Evolutionary conservation across 2,329 filamentous ascomycete genomes (phyloP), one percentile per base, ranked within the genome.

Genomic region (Penicillium brasilianum): DNA sequence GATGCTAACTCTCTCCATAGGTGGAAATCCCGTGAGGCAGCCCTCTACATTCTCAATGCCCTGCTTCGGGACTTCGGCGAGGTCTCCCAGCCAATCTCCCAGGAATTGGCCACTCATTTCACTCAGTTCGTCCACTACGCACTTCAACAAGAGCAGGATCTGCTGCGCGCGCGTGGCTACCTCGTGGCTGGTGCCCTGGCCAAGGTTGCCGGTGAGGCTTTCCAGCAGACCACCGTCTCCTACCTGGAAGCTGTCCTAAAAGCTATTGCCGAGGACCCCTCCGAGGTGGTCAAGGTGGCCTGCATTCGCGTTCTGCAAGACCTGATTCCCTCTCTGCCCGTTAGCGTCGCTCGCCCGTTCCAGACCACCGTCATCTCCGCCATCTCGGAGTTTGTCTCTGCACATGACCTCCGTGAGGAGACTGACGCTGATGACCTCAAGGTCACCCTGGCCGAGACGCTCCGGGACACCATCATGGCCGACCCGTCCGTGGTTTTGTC

Each of bases 351-450:
- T 25, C 83, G 75, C 74, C 84, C 77, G 71, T 82, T 81, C 49
- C 93, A 97, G 73, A 71, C 80, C 1, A 78, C 83, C 6, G 85
- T 90, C 52, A 83, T 90, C 62, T 77, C 80, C 1, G 82, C 87
- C 22, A 82, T 92, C 43, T 85, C 85, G 1, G 83, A 89, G 37
- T 99, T 93, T 77, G 85, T 98, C 67, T 85, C 89, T 48, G 82
- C 85, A 16, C 93, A 94, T 74, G 93, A 97, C 71, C 83, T 95
- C 52, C 87, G 86, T 55, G 93, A 97, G 18, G 85, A 96, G 51
- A 88, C 90, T 57, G 93, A 97, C 64, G 91, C 91, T 11, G 94
- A 98, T 68, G 95, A 99, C 75, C 85, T 98, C 57, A 88, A 97
- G 67, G 91, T 96, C 14, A 94, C 93, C 0, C 82, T 99, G 34